Base-by-base conservation (phyloP, 306 rosid species). In the Geum urbanum region DNA sequence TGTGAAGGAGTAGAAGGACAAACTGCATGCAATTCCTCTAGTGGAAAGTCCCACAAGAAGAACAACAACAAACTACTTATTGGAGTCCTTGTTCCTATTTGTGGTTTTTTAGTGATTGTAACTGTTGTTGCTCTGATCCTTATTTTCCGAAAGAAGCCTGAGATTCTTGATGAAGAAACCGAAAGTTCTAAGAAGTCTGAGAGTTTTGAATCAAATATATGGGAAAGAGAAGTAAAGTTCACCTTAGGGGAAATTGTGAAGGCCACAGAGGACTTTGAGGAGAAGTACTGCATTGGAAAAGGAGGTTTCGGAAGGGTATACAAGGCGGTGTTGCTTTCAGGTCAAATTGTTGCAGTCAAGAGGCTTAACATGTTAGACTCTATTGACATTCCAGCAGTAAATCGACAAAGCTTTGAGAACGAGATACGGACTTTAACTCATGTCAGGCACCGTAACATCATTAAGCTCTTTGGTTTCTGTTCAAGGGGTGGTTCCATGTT, bases 221-320 rank as follows among this genome's bases (percentile, higher is more conserved):
- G 89, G 87, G 82, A 74, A 67, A 84, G 72, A 74, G 85, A 83
- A 72, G 85, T 76, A 16, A 80, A 77, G 49, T 85, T 85, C 78
- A 78, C 80, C 15, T 85, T 89, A 40, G 40, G 85, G 51, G 89
- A 84, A 61, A 76, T 89, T 59, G 82, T 80, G 22, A 87, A 77
- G 67, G 89, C 85, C 63, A 87, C 89, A 0, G 60, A 79, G 22
- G 80, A 87, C 81, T 87, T 89, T 66, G 51, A 75, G 20, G 91
- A 87, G 39, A 80, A 73, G 40, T 73, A 76, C 72, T 87, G 88
- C 86, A 78, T 89, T 41, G 96, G 91, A 67, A 84, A 78, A 70
- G 92, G 92, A 76, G 96, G 96, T 63, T 84, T 77, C 58, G 96
- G 92, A 72, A 87, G 78, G 14, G 96, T 89, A 22, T 89, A 83